A percentile compares a stretch with the other conserved stretches of the same genome.
These are phyloP conservation scores for Aspergillus caelatus DNA, from an alignment of 2,329 filamentous ascomycete species.

Conservation along the genomic window DNA sequence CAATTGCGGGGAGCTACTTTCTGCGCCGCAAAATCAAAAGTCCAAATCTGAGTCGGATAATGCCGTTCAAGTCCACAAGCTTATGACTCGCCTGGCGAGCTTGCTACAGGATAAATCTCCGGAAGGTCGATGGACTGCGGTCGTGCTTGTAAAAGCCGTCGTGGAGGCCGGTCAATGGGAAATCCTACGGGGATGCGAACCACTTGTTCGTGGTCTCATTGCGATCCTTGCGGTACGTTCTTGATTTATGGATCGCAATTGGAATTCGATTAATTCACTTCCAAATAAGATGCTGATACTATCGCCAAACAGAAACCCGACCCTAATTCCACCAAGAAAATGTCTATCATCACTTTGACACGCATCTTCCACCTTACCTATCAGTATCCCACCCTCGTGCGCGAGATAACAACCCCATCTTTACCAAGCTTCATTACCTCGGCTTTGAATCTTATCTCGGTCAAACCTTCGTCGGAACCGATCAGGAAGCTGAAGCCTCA, in stretches of 20 bases:
- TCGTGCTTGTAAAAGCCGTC: conserved; percentile 76
- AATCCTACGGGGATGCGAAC: conserved; percentile 69
- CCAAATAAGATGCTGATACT: background rate
- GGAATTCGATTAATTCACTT: background rate
- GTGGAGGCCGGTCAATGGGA: conserved; percentile 86
- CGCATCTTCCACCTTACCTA: conserved; percentile 83
- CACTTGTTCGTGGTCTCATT: conserved; percentile 78
- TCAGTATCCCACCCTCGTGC: conserved; percentile 77
- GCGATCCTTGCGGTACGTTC: conserved; percentile 68
- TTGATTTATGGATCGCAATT: background rate
- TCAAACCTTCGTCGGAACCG: conserved; percentile 46
- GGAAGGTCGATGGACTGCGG: conserved; percentile 76
- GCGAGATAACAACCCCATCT: conserved; percentile 85
- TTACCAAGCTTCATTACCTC: conserved; percentile 73
- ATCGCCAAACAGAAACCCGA: conserved; percentile 69
- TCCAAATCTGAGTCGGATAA: conserved; percentile 68
- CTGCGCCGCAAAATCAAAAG: conserved; percentile 60
- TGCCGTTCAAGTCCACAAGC: conserved; percentile 74
- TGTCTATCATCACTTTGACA: conserved; percentile 75
- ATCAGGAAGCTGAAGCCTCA: conserved; percentile 40
- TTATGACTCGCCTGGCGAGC: conserved; percentile 76
- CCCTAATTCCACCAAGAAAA: conserved; percentile 71
- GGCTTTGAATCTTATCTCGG: conserved; percentile 67
- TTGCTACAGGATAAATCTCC: conserved; percentile 75
- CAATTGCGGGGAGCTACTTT: conserved; percentile 63